Evolutionary conservation across 2,329 filamentous ascomycete species (phyloP).

Genomic region (Talaromyces sp.): DNA sequence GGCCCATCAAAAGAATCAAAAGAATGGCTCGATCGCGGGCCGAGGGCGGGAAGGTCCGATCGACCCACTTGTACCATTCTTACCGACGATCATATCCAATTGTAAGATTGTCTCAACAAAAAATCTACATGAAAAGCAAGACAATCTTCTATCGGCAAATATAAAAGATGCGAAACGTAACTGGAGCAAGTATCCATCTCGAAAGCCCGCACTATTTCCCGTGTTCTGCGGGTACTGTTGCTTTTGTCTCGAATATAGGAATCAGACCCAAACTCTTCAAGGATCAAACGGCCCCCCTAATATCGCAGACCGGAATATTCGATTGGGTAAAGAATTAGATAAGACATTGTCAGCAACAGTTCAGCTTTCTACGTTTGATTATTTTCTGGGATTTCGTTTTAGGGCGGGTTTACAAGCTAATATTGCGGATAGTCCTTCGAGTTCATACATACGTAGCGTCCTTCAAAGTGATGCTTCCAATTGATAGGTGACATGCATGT

Average conservation of each 20-base stretch:
- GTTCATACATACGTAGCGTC: neutral
- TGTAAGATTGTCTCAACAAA: neutral
- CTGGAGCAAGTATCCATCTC: neutral
- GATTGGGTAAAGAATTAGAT: neutral
- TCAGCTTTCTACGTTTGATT: neutral
- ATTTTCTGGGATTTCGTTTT: neutral
- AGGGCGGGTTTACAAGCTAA: neutral
- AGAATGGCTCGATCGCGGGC: slow-evolving; percentile 16
- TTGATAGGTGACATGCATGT: slow-evolving; percentile 13
- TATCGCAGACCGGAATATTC: neutral
- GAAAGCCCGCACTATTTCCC: neutral
- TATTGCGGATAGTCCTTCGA: neutral
- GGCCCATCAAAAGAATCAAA: neutral
- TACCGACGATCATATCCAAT: neutral
- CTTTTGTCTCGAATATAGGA: neutral
- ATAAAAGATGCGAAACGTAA: neutral
- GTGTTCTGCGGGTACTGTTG: neutral
- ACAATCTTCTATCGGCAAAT: neutral
- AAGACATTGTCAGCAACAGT: neutral
- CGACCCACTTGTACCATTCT: neutral
- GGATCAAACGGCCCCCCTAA: neutral
- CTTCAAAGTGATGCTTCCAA: slow-evolving; percentile 20
- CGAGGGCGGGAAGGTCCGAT: slow-evolving; percentile 16
- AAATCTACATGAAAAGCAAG: neutral
- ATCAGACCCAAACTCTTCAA: neutral